Conservation (phyloP, 768 basidiomycete genomes). For the Kwoniella heveanensis region DNA sequence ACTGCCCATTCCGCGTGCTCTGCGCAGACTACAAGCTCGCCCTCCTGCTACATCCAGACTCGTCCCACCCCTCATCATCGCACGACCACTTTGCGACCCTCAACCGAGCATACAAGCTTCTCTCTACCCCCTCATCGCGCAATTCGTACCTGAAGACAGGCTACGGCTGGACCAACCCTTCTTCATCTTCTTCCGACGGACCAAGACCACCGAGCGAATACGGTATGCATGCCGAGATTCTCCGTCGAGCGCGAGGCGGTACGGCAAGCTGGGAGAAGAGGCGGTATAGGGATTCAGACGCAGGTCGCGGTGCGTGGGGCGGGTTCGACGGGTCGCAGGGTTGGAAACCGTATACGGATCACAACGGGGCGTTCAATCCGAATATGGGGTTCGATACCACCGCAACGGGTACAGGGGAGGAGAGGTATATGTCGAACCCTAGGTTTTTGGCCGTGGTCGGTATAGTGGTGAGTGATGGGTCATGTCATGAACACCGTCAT, state of each 20-base stretch:
- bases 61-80: conserved; percentile 48
- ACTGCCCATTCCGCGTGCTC: too few species aligned
- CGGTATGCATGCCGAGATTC: conserved; percentile 43
- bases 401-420: conserved; percentile 35
- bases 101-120: conserved; percentile 48
- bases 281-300: conserved; percentile 28
- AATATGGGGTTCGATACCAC: conserved; percentile 22
- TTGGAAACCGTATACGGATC: conserved; percentile 19
- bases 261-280: conserved; percentile 34
- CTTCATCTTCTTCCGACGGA: conserved; percentile 5
- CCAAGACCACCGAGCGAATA: conserved; percentile 24
- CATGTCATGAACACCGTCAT: conserved; percentile 1
- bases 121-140: conserved; percentile 41
- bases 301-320: conserved; percentile 31
- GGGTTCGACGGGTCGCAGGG: conserved; percentile 28
- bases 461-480: conserved; percentile 33
- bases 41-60: conserved; percentile 54
- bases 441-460: conserved; percentile 41
- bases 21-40: conserved; percentile 54
- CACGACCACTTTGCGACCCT: conserved; percentile 47
- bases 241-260: conserved; percentile 31
- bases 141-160: conserved; percentile 44
- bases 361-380: conserved; percentile 26
- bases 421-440: conserved; percentile 49
- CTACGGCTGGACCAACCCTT: conserved; percentile 41